phyloP scores from a whole-genome alignment of 306 rosid genomes.

The Castanea sativa region DNA sequence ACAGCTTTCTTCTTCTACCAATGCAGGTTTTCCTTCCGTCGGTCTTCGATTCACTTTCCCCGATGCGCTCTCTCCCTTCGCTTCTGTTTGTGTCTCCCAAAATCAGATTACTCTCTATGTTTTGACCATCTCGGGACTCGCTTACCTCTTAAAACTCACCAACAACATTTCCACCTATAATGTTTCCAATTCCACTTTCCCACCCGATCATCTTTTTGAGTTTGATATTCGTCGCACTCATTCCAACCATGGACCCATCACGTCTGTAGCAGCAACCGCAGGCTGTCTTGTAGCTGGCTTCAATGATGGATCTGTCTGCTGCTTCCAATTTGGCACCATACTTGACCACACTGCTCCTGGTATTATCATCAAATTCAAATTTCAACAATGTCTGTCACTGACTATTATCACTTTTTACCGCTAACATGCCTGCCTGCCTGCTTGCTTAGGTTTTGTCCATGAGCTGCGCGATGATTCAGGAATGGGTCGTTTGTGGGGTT shows the following conservation, averaged over 20 bases:
- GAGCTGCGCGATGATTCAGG: constrained; percentile 94
- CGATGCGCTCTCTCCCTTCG: constrained; percentile 59
- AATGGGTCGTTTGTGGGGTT: constrained; percentile 82
- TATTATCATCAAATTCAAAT: constrained; percentile 25
- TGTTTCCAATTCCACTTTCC: constrained; percentile 42
- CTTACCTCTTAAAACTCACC: constrained; percentile 56
- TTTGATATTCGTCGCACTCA: constrained; percentile 43
- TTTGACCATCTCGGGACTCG: constrained; percentile 65
- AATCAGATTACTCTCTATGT: constrained; percentile 76
- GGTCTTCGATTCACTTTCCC: constrained; percentile 78
- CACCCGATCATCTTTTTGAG: constrained; percentile 48
- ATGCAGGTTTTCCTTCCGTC: constrained; percentile 48
- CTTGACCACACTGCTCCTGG: constrained; percentile 65
- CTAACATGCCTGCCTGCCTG: constrained; percentile 8
- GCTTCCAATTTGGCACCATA: constrained; percentile 61
- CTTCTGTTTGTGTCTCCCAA: constrained; percentile 41
- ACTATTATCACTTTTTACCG: not conserved
- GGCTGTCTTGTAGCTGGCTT: constrained; percentile 77
- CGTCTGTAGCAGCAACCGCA: constrained; percentile 51
- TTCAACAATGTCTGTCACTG: not conserved
- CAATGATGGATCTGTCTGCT: constrained; percentile 66
- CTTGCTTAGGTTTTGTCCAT: constrained; percentile 44
- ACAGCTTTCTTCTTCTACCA: constrained; percentile 54
- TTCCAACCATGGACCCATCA: constrained; percentile 36
- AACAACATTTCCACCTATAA: constrained; percentile 44